Evolutionary conservation across 2,329 filamentous ascomycete species (phyloP), one percentile per base, ranked within the genome.

Genomic region (Huntiella decipiens): DNA sequence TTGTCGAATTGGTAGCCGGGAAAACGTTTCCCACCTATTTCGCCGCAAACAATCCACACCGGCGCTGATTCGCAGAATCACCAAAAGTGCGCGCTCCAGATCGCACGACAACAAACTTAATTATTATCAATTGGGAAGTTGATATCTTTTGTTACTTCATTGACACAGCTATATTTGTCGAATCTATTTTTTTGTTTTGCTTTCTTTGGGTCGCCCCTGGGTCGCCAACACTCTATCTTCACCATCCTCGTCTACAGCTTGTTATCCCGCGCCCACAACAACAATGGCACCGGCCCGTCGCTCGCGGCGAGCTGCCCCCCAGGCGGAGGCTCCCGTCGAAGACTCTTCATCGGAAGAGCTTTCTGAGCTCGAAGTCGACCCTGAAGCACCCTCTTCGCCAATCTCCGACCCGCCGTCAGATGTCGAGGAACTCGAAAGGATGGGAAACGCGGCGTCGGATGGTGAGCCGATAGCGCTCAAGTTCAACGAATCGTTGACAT

Each of bases 401-500:
- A 50, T 50, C 28, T 50, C 48, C 38, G 48, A 50, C 34, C 46
- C 42, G 34, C 48, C 44, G 5, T 50, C 48, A 16, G 48, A 50
- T 33, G 48, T 47, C 32, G 48, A 50, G 12, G 48, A 50, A 11
- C 22, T 36, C 19, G 43, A 36, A 12, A 36, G 36, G 11, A 47
- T 38, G n/a, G 50, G 54, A 19, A 49, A 51, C 44, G 57, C 59
- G 45, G 52, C 56, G 49, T 56, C 54, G 38, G 63, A 42, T 16
- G 48, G 40, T 17, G 44, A 44, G 22, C 33, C 28, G 15, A 41
- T 46, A 42, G 32, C 60, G 47, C 73, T 98, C 41, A 66, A 76
- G 54, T 96, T 96, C 69, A 75, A 87, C 56, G 79, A 95, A 58
- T 70, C 84, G 52, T 68, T 98, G 48, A 83, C 85, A 58, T 95